A percentile compares a stretch with the other conserved stretches of the same genome.
phyloP scores from a whole-genome alignment of 768 basidiomycete genomes.

The Tylopilus rubrobrunneus region DNA sequence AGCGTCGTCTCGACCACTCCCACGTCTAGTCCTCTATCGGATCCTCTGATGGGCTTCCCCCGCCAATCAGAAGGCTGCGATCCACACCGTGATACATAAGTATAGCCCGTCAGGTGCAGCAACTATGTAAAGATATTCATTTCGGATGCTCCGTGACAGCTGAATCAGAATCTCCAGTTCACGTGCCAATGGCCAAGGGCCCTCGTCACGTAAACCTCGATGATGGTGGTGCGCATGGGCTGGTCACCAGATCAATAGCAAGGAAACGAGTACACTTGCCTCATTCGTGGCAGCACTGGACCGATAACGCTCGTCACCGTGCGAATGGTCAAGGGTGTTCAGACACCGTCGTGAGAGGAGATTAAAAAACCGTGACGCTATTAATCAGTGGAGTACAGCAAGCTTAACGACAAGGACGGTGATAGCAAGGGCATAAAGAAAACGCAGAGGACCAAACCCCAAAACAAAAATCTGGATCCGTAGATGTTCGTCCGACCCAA shows the following conservation, averaged over 20 bases:
- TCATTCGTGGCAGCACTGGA: not conserved
- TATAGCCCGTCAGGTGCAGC: too few species aligned
- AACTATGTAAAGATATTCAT: not conserved
- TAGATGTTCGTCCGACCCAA: constrained; percentile 9
- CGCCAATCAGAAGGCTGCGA: not conserved
- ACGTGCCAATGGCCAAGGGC: not conserved
- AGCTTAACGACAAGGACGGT: constrained; percentile 7
- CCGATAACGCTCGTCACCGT: not conserved
- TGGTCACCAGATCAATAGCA: too few species aligned
- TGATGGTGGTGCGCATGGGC: too few species aligned
- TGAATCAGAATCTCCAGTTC: not conserved
- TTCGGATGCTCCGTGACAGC: not conserved
- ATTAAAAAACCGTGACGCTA: constrained; percentile 21
- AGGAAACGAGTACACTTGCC: too few species aligned
- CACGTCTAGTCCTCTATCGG: not conserved
- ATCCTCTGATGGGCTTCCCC: not conserved
- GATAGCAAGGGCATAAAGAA: constrained; percentile 7
- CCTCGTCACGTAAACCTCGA: not conserved
- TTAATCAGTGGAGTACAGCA: constrained; percentile 27
- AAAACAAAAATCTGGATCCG: constrained; percentile 8
- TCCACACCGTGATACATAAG: not conserved
- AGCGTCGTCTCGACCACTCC: too few species aligned
- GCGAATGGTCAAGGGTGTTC: not conserved
- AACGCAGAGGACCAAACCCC: constrained; percentile 16
- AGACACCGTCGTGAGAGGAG: not conserved